Evolutionary conservation across 305 asterid species (phyloP).

Genomic region (Solanum chacoense): DNA sequence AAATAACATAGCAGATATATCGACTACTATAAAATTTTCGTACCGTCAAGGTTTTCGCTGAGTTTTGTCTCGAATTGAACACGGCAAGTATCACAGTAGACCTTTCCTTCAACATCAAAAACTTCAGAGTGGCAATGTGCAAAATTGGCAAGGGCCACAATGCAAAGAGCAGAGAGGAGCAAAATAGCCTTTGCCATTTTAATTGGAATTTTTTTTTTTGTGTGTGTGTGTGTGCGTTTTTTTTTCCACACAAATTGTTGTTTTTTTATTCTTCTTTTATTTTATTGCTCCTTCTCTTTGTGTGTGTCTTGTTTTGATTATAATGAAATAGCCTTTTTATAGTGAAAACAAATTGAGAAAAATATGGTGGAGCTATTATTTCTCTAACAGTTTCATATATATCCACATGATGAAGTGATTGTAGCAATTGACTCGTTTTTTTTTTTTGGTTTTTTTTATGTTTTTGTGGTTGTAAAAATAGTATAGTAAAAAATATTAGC

Average conservation of each 20-base stretch:
- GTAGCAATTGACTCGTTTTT: not conserved
- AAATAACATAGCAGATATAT: not conserved
- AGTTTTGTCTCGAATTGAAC: constrained; percentile 35
- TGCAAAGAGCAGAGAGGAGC: constrained; percentile 26
- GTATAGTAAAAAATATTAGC: not conserved
- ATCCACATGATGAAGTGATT: not conserved
- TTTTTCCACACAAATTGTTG: not conserved
- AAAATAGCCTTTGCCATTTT: constrained; percentile 32
- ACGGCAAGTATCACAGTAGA: constrained; percentile 54
- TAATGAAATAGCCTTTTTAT: constrained; percentile 2
- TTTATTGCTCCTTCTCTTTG: constrained; percentile 4
- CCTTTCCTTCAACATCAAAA: constrained; percentile 31
- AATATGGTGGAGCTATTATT: constrained; percentile 9
- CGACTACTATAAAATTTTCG: not conserved
- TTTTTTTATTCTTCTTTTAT: not conserved
- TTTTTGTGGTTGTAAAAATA: not conserved
- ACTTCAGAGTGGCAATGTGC: constrained; percentile 9
- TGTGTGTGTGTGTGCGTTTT: not conserved
- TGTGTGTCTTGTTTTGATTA: not conserved
- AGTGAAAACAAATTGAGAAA: not conserved
- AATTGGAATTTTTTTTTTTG: not conserved
- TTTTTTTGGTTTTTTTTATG: not conserved
- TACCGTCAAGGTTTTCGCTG: constrained; percentile 19
- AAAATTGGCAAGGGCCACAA: constrained; percentile 28
- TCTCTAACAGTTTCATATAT: not conserved